phyloP scores from a whole-genome alignment of 2,329 filamentous ascomycete genomes.

The Chrysoporthe austroafricana region DNA sequence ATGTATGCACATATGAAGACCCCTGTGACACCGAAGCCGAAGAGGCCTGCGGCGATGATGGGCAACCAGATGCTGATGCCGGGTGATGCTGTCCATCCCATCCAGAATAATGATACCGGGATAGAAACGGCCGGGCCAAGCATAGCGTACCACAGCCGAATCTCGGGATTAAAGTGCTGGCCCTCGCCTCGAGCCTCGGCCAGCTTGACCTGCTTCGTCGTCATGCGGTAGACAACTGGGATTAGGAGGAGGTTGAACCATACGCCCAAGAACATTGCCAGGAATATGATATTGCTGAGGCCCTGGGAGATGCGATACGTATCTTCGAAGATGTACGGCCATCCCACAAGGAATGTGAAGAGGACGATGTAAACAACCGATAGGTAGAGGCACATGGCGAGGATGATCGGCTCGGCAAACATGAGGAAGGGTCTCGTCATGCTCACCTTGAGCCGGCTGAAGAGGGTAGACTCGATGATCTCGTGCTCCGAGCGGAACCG shows the following conservation, averaged over 20 bases:
- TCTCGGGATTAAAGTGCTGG: slow-evolving; percentile 42
- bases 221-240: slow-evolving; percentile 40
- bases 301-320: slow-evolving; percentile 48
- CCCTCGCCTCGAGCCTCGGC: slow-evolving; percentile 33
- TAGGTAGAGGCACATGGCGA: slow-evolving; percentile 54
- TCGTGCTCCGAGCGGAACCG: slow-evolving; percentile 68
- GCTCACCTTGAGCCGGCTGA: slow-evolving; percentile 54
- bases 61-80: slow-evolving; percentile 49
- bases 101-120: slow-evolving; percentile 53
- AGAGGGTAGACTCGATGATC: slow-evolving; percentile 52
- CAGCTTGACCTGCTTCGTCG: slow-evolving; percentile 23
- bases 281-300: slow-evolving; percentile 48
- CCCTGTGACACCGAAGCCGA: slow-evolving; percentile 51
- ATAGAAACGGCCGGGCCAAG: slow-evolving; percentile 46
- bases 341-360: slow-evolving; percentile 58
- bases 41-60: slow-evolving; percentile 46
- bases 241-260: slow-evolving; percentile 40
- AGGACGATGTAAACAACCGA: slow-evolving; percentile 56
- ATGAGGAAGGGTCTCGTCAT: slow-evolving; percentile 47
- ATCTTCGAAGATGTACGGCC: slow-evolving; percentile 51
- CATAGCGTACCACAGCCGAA: slow-evolving; percentile 48
- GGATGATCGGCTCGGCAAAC: slow-evolving; percentile 43
- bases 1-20: slow-evolving; percentile 42
- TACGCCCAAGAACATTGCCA: slow-evolving; percentile 48
- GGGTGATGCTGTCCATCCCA: slow-evolving; percentile 51